Conservation (phyloP, 257 asterid genomes). For the Plantago major region DNA sequence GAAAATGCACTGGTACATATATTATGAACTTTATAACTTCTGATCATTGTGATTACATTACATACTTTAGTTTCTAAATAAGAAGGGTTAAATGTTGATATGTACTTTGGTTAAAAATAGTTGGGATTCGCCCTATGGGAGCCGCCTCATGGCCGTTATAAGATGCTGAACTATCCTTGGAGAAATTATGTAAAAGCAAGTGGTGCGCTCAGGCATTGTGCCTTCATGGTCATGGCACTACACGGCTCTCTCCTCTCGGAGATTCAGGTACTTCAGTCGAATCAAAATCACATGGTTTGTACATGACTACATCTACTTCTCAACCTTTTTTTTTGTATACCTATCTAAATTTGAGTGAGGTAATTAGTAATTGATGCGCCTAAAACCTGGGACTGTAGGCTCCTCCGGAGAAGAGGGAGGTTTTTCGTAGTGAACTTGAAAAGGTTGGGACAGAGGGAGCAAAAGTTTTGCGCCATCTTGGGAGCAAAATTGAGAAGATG, state of each 20-base stretch:
- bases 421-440: conserved; percentile 25
- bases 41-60: neutral
- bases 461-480: conserved; percentile 27
- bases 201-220: conserved; percentile 49
- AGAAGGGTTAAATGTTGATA: neutral
- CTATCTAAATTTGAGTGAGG: neutral
- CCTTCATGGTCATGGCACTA: conserved; percentile 50
- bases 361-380: neutral
- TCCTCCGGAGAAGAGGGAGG: conserved; percentile 36
- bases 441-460: conserved; percentile 37
- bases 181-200: conserved; percentile 37
- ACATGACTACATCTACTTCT: neutral
- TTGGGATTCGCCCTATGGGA: conserved; percentile 52
- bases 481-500: conserved; percentile 31
- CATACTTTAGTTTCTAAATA: too few relatives aligned
- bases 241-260: conserved; percentile 48
- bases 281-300: neutral
- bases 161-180: conserved; percentile 39
- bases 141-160: conserved; percentile 50
- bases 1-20: conserved; percentile 39
- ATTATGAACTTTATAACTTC: neutral
- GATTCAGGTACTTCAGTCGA: conserved; percentile 33
- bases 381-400: conserved; percentile 25
- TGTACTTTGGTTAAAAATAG: conserved; percentile 19
- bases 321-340: too few relatives aligned